Evolutionary conservation across 805 yeast species (phyloP).

Genomic region (Kazachstania bromeliacearum): DNA sequence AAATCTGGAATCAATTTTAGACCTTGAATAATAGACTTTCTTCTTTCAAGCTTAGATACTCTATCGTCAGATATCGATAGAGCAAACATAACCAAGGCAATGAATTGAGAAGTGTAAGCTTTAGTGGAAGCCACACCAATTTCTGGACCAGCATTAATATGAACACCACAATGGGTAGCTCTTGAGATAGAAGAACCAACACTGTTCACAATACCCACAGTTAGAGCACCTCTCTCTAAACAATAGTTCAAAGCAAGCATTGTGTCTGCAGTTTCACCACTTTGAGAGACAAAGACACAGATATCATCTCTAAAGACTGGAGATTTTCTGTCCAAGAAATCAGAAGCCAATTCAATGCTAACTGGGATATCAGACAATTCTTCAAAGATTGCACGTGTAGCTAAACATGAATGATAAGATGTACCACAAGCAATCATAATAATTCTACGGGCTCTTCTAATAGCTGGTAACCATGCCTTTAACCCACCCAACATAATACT

Average conservation of each 20-base stretch:
- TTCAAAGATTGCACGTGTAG: conserved; percentile 92
- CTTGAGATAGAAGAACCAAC: conserved; percentile 97
- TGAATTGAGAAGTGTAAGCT: conserved; percentile 96
- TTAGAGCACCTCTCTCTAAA: conserved; percentile 92
- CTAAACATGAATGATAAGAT: conserved; percentile 95
- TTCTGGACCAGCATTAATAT: conserved; percentile 98
- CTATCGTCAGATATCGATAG: conserved; percentile 89
- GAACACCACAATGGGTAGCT: conserved; percentile 98
- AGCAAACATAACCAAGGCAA: conserved; percentile 95
- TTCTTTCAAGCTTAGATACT: conserved; percentile 65
- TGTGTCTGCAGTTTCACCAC: conserved; percentile 98
- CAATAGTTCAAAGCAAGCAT: conserved; percentile 92
- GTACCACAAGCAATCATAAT: conserved; percentile 99
- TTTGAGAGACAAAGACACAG: conserved; percentile 94
- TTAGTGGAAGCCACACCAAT: conserved; percentile 98
- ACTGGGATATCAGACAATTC: conserved; percentile 94
- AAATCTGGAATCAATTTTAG: conserved; percentile 76
- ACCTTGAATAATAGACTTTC: conserved; percentile 78
- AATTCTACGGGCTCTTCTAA: conserved; percentile 88
- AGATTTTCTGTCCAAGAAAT: conserved; percentile 84
- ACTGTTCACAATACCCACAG: conserved; percentile 94
- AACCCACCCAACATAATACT: conserved; percentile 84
- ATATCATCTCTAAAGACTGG: conserved; percentile 99
- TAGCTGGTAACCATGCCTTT: conserved; percentile 71
- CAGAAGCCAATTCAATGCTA: conserved; percentile 86